phyloP scores from a whole-genome alignment of 352 stramenopile genomes.

The Phytopythium chamaehyphon region DNA sequence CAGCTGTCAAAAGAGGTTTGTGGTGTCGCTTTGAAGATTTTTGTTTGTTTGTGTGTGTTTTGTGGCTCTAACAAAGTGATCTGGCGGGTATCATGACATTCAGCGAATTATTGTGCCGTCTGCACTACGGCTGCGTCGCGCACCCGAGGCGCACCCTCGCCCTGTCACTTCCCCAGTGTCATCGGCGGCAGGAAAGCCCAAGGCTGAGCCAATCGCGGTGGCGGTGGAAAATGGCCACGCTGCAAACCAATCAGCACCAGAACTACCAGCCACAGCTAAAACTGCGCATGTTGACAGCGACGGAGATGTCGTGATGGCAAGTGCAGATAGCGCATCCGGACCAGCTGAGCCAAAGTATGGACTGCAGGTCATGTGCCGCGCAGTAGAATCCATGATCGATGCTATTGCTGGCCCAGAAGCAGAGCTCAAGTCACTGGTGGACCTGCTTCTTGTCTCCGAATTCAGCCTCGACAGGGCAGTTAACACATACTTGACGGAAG shows the following conservation, averaged over 20 bases:
- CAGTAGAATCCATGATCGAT: constrained; percentile 79
- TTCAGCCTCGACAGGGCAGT: constrained; percentile 80
- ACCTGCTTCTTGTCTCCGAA: constrained; percentile 68
- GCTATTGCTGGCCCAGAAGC: constrained; percentile 45
- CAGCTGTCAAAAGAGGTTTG: constrained; percentile 77
- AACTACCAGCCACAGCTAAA: not conserved
- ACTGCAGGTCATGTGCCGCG: constrained; percentile 67
- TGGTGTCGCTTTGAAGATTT: too few species aligned
- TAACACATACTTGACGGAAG: constrained; percentile 80
- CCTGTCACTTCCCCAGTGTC: constrained; percentile 4
- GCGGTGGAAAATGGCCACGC: not conserved
- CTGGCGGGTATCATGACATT: constrained; percentile 6
- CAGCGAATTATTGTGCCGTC: constrained; percentile 62
- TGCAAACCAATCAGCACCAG: constrained; percentile 3
- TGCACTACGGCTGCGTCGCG: constrained; percentile 67
- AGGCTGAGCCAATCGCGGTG: not conserved
- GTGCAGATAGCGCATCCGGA: constrained; percentile 13
- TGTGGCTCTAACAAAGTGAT: constrained; percentile 1
- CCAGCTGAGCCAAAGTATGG: constrained; percentile 72
- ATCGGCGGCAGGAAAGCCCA: not conserved
- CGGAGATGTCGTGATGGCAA: constrained; percentile 64
- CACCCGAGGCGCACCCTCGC: constrained; percentile 35
- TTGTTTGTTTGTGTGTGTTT: not conserved
- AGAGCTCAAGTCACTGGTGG: constrained; percentile 71
- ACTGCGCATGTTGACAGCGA: constrained; percentile 31